Evolutionary conservation across 2,329 filamentous ascomycete species (phyloP).

Genomic region (Cladosporium sp.): DNA sequence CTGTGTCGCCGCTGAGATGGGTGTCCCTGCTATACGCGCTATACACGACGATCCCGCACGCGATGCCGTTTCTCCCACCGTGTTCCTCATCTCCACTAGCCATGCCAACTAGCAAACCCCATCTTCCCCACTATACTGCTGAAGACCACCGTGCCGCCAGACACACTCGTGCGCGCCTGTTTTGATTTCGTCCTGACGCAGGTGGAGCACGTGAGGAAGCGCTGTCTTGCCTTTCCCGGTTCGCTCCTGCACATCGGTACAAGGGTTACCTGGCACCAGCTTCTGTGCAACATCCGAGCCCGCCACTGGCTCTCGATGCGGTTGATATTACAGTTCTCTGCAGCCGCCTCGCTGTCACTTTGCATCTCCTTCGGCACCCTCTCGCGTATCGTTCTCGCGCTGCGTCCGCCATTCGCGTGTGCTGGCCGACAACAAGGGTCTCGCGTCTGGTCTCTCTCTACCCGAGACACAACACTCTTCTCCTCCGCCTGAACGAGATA

Average conservation of each 20-base stretch:
- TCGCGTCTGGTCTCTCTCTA: conserved; percentile 3
- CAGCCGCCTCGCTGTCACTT: conserved; percentile 10
- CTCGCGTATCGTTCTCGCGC: conserved; percentile 10
- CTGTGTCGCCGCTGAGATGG: conserved; percentile 2
- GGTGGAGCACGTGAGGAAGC: conserved; percentile 10
- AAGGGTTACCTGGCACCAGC: conserved; percentile 12
- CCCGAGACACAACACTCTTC: conserved; percentile 10
- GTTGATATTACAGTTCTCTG: conserved; percentile 12
- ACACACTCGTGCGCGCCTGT: neutral
- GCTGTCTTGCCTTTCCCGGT: conserved; percentile 9
- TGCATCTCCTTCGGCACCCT: conserved; percentile 4
- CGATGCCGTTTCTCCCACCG: conserved; percentile 2
- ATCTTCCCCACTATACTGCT: conserved; percentile 7
- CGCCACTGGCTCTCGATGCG: conserved; percentile 9
- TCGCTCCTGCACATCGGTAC: conserved; percentile 9
- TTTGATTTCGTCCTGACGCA: conserved; percentile 9
- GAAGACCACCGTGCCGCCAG: conserved; percentile 5
- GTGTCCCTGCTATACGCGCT: neutral
- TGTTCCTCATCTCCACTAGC: conserved; percentile 1
- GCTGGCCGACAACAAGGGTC: conserved; percentile 8
- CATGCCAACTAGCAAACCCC: neutral
- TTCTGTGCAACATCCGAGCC: conserved; percentile 11
- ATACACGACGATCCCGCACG: neutral
- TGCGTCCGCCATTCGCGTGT: conserved; percentile 8
- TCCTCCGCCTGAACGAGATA: neutral